Base-by-base conservation (phyloP, 129 eudicot species). In the Escallonia herrerae region DNA sequence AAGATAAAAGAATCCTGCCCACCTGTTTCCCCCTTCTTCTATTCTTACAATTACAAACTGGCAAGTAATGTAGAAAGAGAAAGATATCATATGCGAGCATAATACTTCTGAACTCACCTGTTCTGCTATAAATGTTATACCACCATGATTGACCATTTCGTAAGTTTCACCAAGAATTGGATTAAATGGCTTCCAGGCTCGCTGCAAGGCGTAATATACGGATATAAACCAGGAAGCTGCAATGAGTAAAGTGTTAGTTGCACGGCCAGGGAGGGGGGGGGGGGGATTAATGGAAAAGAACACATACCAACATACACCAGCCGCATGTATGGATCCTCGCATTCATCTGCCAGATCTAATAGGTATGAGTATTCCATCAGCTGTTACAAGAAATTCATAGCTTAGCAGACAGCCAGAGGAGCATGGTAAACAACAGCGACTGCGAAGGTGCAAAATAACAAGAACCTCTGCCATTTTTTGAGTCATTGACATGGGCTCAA, bases 391-490 rank as follows among this genome's bases (percentile, higher is more conserved):
- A 72, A 12, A 40, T 38, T 42, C 0, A 68, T 8, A 2, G 60
- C 5, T 43, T 46, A 63, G 59, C 41, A 56, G 1, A 7, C 6
- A 15, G 22, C 6, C 15, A 3, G 42, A 33, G 39, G 41, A 12
- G 50, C 40, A 62, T 43, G 5, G 58, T 65, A 4, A 43, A 47
- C 5, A 46, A 52, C 59, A 67, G 43, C 47, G 40, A 58, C 3
- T 11, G 47, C 49, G 58, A 12, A 67, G 58, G 62, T 64, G 10
- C 55, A 72, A 8, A 58, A 45, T 22, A 45, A 48, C 45, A 77
- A 84, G 77, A 70, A 91, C 98, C 96, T 91, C 98, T 15, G 98
- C 98, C 95, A 91, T 88, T 74, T 91, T 91, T 77, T 91, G 96
- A 65, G 88, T 82, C 96, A 87, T 91, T 8, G 98, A 76, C 98